phyloP scores from a whole-genome alignment of 2,329 filamentous ascomycete genomes.

The Aureobasidium sp. region DNA sequence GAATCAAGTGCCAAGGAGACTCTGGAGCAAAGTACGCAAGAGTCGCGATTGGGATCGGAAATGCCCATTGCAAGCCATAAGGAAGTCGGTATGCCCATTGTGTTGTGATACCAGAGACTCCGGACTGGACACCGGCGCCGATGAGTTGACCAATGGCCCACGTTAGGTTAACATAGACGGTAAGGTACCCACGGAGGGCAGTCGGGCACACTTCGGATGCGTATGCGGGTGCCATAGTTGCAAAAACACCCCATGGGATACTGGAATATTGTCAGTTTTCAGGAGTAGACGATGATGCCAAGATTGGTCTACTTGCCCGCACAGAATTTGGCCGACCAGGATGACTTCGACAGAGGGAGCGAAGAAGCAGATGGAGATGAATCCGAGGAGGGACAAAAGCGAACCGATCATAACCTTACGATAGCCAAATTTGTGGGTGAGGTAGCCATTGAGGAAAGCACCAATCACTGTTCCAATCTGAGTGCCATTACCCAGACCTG shows the following conservation, averaged over 20 bases:
- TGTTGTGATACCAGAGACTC: slow-evolving; percentile 25
- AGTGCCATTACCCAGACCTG: slow-evolving; percentile 24
- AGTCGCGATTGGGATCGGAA: slow-evolving; percentile 30
- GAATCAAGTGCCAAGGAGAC: slow-evolving; percentile 32
- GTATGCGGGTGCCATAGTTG: slow-evolving; percentile 53
- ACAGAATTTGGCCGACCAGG: slow-evolving; percentile 55
- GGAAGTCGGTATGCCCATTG: slow-evolving; percentile 41
- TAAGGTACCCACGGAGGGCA: slow-evolving; percentile 51
- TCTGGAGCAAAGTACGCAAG: slow-evolving; percentile 34
- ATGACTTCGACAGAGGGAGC: slow-evolving; percentile 31
- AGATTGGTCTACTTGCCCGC: slow-evolving; percentile 34
- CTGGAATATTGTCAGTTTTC: neutral
- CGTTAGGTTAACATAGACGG: slow-evolving; percentile 55
- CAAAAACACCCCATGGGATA: slow-evolving; percentile 54
- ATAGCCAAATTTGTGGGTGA: slow-evolving; percentile 7
- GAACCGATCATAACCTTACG: slow-evolving; percentile 9
- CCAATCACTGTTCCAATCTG: slow-evolving; percentile 6
- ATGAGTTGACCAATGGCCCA: slow-evolving; percentile 58
- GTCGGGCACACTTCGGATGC: slow-evolving; percentile 59
- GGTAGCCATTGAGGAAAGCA: slow-evolving; percentile 8
- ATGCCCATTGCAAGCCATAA: slow-evolving; percentile 42
- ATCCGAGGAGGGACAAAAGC: slow-evolving; percentile 24
- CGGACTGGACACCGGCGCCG: slow-evolving; percentile 36
- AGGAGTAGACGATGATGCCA: neutral
- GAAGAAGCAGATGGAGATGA: slow-evolving; percentile 46